Base-by-base conservation (phyloP, 192 early-diverging fungal species). In the Martensiomyces pterosporus region DNA sequence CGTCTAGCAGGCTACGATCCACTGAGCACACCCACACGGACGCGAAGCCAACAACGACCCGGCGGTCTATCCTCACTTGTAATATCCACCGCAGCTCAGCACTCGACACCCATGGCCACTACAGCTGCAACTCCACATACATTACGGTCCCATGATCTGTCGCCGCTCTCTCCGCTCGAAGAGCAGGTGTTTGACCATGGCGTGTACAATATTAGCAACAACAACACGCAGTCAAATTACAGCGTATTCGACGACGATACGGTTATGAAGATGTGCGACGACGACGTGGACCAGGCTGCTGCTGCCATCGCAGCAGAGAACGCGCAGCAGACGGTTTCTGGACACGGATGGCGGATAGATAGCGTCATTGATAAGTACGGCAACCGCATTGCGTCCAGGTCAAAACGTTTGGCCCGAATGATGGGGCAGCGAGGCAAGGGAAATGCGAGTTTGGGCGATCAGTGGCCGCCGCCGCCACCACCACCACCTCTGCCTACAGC, bases 121-220 rank as follows among this genome's bases (percentile, higher is more conserved):
- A 24, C 46, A 9, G 47, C 35, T 26, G 53, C 40, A 17, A 56
- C 64, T 10, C 41, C 57, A 46, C 48, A 40, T 26, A 57, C 55
- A 0, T 29, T 44, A 36, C 22, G 24, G 47, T 55, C 64, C 16
- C 47, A 55, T 38, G 64, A 67, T 18, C 26, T 48, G 36, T 61
- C 58, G 58, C 65, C 65, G 25, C 57, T 72, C 17, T 57, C 61
- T 9, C 52, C 53, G 21, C 56, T 72, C 14, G 68, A 72, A 27
- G 61, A 72, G 42, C 57, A 61, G 3, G 61, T 72, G 18, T 60
- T 72, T 24, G n/a, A n/a, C n/a, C n/a, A n/a, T n/a, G n/a, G n/a
- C n/a, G n/a, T n/a, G n/a, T n/a, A n/a, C n/a, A n/a, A n/a, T n/a
- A n/a, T n/a, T n/a, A n/a, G n/a, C 54, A 47, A 34, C 55, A 48